A percentile compares a stretch with the other conserved stretches of the same genome.
Conservation (phyloP, 2,329 filamentous ascomycete species). For the Claviceps sp. region DNA sequence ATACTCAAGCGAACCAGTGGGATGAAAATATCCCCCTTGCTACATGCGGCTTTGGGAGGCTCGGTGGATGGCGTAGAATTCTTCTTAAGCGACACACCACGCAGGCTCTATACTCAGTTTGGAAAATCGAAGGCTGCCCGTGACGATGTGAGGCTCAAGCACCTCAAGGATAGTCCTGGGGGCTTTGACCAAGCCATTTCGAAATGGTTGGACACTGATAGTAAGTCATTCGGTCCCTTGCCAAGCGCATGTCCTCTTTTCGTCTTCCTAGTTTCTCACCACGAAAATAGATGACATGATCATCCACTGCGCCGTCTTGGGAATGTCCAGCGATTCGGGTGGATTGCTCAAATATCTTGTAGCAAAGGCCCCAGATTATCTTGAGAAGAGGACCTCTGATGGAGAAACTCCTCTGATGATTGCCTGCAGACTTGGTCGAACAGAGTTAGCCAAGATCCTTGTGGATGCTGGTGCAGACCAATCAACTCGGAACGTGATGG, state of each 20-base stretch:
- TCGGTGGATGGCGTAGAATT: constrained; percentile 61
- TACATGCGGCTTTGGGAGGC: constrained; percentile 41
- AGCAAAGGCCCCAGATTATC: constrained; percentile 41
- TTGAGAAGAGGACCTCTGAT: constrained; percentile 46
- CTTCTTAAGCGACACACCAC: constrained; percentile 59
- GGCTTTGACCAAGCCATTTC: constrained; percentile 51
- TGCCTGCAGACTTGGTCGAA: constrained; percentile 44
- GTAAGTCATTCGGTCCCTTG: constrained; percentile 27
- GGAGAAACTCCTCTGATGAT: constrained; percentile 56
- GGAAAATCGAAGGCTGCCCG: constrained; percentile 41
- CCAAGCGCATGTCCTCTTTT: neutral
- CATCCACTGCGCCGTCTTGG: constrained; percentile 52
- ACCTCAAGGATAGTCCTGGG: constrained; percentile 42
- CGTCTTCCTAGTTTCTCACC: constrained; percentile 10
- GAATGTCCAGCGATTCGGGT: constrained; percentile 26
- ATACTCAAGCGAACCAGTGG: constrained; percentile 26
- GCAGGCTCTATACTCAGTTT: constrained; percentile 56
- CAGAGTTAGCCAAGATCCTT: constrained; percentile 44
- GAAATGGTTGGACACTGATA: constrained; percentile 47
- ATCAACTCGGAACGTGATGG: constrained; percentile 42
- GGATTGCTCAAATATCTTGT: constrained; percentile 53
- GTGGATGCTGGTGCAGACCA: constrained; percentile 59
- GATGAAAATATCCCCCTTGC: constrained; percentile 40
- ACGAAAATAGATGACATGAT: constrained; percentile 39
- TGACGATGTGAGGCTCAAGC: constrained; percentile 48